phyloP scores from a whole-genome alignment of 2,329 filamentous ascomycete genomes.

The Fusarium bactridioides region DNA sequence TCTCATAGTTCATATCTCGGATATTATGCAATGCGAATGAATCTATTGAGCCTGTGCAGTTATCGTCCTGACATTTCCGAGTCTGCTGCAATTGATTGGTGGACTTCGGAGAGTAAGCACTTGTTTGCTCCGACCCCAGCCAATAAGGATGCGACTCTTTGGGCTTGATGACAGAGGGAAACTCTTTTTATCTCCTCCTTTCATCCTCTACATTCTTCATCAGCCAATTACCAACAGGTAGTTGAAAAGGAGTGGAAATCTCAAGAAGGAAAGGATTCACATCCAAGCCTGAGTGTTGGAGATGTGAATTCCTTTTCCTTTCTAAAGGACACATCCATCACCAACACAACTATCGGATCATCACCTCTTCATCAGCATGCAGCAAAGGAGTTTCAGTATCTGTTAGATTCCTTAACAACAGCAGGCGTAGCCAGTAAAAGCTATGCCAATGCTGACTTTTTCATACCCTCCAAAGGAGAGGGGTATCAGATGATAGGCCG shows the following conservation, averaged over 20 bases:
- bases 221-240: no score
- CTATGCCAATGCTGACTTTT: fast-evolving
- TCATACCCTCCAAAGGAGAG: neutral
- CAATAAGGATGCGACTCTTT: neutral
- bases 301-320: neutral
- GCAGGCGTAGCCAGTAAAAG: neutral
- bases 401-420: neutral
- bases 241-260: no score
- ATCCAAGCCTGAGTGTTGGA: neutral
- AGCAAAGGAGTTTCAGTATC: neutral
- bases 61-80: neutral
- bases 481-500: slow-evolving; percentile 6
- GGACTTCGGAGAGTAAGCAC: neutral
- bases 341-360: neutral
- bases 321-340: neutral
- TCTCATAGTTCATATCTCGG: neutral
- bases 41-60: fast-evolving
- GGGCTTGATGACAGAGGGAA: neutral
- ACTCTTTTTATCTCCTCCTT: no score
- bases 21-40: neutral
- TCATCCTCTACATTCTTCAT: neutral
- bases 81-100: neutral
- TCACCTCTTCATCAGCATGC: neutral
- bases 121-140: neutral
- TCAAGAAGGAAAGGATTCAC: neutral